Evolutionary conservation across 345 rosid species (phyloP).

Genomic region (Populus ilicifolia): DNA sequence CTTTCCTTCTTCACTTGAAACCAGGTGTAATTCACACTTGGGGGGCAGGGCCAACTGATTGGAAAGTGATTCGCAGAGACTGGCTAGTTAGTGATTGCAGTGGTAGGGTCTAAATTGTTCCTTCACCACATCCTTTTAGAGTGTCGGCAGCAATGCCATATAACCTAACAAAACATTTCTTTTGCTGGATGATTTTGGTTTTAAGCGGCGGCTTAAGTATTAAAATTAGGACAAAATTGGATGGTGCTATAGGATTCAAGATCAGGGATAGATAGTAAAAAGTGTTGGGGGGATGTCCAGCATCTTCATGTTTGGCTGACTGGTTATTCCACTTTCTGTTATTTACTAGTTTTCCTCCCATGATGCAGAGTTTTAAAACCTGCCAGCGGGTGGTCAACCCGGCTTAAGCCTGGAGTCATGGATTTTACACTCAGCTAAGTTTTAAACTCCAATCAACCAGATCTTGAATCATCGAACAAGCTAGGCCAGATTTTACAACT

Average conservation of each 20-base stretch:
- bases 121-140: slow-evolving; percentile 13
- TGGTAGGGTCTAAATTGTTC: slow-evolving; percentile 5
- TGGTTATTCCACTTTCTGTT: slow-evolving; percentile 5
- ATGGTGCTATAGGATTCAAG: background rate
- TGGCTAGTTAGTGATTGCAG: background rate
- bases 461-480: too few relatives aligned
- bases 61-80: background rate
- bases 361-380: too few relatives aligned
- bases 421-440: too few relatives aligned
- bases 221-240: slow-evolving; percentile 4
- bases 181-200: background rate
- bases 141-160: slow-evolving; percentile 20
- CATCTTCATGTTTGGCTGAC: slow-evolving; percentile 4
- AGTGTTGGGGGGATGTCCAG: slow-evolving; percentile 8
- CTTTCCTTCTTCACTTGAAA: background rate
- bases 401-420: rapidly evolving
- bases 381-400: too few relatives aligned
- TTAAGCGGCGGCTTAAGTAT: background rate
- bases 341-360: background rate
- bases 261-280: background rate
- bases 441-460: too few relatives aligned
- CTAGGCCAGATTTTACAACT: rapidly evolving
- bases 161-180: background rate
- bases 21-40: background rate
- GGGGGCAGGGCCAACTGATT: background rate